These are phyloP conservation scores for Onygenales sp. DNA, from an alignment of 2,329 filamentous ascomycete genomes.

Conservation along the genomic window DNA sequence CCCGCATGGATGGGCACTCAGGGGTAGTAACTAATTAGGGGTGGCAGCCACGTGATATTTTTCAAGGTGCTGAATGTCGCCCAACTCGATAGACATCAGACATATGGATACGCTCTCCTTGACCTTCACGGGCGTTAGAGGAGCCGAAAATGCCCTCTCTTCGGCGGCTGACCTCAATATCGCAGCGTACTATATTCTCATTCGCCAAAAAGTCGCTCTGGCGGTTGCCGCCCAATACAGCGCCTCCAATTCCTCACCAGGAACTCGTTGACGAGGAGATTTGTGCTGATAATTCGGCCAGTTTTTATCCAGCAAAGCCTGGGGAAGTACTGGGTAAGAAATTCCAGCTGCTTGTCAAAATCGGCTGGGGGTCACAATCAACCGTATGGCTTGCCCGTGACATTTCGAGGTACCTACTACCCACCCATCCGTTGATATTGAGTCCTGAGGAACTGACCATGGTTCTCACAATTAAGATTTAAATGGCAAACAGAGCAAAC, in stretches of 20 bases:
- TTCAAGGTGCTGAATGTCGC: no score
- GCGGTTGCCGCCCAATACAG: neutral
- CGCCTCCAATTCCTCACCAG: neutral
- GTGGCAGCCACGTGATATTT: no score
- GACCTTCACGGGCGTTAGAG: no score
- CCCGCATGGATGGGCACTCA: no score
- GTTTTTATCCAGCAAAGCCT: conserved; percentile 25
- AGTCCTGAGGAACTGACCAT: neutral
- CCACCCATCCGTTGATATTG: neutral
- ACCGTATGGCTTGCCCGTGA: conserved; percentile 34
- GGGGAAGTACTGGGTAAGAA: conserved; percentile 24
- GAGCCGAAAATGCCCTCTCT: no score
- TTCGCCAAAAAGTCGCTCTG: neutral
- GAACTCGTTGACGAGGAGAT: conserved; percentile 15
- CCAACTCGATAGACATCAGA: no score
- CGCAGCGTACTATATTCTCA: neutral
- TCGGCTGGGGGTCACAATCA: conserved; percentile 31
- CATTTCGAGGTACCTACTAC: conserved; percentile 3
- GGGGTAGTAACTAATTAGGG: no score
- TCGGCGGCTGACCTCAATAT: no score
- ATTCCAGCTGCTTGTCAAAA: conserved; percentile 30
- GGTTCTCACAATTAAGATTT: neutral
- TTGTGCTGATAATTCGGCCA: conserved; percentile 9
- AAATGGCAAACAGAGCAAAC: neutral
- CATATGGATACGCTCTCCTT: no score